Evolutionary conservation across 2,329 filamentous ascomycete species (phyloP).

Genomic region (Beauveria bassiana): DNA sequence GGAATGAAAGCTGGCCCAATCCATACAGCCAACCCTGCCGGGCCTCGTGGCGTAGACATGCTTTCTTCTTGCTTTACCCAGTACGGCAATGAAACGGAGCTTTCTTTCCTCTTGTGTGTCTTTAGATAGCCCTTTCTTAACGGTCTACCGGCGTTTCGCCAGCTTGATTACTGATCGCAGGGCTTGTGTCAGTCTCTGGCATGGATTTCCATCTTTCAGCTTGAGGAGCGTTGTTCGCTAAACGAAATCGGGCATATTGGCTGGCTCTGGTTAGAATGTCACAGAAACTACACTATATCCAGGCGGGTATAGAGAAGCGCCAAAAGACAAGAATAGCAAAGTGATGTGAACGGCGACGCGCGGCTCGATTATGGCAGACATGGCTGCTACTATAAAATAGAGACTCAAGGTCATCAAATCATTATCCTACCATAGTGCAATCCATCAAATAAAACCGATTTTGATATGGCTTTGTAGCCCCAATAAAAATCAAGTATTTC

Average conservation of each 20-base stretch:
- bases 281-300: neutral
- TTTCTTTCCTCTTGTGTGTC: neutral
- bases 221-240: neutral
- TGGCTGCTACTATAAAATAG: slow-evolving; percentile 5
- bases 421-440: neutral
- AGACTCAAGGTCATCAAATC: slow-evolving; percentile 3
- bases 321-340: neutral
- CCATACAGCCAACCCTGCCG: neutral
- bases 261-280: neutral
- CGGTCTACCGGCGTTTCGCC: neutral
- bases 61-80: neutral
- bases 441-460: slow-evolving; percentile 6
- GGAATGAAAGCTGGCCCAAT: neutral
- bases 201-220: neutral
- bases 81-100: neutral
- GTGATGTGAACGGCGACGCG: neutral
- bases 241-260: neutral
- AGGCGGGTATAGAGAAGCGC: too few species aligned
- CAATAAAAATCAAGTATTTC: slow-evolving; percentile 2
- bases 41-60: neutral
- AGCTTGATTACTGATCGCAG: neutral
- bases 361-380: slow-evolving; percentile 8
- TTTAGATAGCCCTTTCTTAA: neutral
- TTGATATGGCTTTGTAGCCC: slow-evolving; percentile 5
- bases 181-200: neutral